Evolutionary conservation across 1,284 basidiomycete genomes (phyloP), one percentile per base, ranked within the genome.

Genomic region (Bjerkandera adusta): DNA sequence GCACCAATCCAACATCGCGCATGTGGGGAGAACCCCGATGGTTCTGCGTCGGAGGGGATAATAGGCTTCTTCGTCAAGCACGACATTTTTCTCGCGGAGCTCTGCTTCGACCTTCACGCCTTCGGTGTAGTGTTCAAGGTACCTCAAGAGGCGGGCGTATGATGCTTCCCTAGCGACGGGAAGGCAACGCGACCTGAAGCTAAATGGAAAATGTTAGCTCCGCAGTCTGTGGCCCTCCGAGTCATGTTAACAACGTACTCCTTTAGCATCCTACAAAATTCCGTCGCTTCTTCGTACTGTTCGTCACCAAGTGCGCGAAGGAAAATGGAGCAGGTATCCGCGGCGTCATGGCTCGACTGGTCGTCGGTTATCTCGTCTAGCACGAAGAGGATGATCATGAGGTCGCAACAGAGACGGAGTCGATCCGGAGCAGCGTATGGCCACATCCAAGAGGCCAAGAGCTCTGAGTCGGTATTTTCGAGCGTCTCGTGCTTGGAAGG

Each of bases 341-440:
- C 66, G 26, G 81, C 83, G 45, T 78, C 81, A 46, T 64, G 62
- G 20, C 75, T 76, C 51, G 67, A 72, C 63, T 83, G 81, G 44
- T 83, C 81, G 56, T 86, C 83, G 57, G 78, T 84, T 50, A 84
- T 70, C 62, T 85, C 83, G 59, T 87, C 84, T 43, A 84, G 69
- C 33, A 81, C 77, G 62, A 84, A 85, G 16, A 86, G 71, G 18
- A 81, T 66, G 54, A 84, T 83, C 53, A 85, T 72, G 53, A 83
- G 81, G 62, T 85, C 83, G 55, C 79, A 82, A 34, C 71, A 74
- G 0, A 75, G 79, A 42, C 81, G 71, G 48, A 85, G 77, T 55
- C 76, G 69, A 45, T 82, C 77, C 49, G 71, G 70, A 22, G 71
- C 76, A 40, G 79, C 75, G 57, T 81, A 82, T 3, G 77, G 73